These are phyloP conservation scores for Astrothelium macrocarpum DNA, from an alignment of 495 filamentous ascomycete genomes.

Conservation along the genomic window DNA sequence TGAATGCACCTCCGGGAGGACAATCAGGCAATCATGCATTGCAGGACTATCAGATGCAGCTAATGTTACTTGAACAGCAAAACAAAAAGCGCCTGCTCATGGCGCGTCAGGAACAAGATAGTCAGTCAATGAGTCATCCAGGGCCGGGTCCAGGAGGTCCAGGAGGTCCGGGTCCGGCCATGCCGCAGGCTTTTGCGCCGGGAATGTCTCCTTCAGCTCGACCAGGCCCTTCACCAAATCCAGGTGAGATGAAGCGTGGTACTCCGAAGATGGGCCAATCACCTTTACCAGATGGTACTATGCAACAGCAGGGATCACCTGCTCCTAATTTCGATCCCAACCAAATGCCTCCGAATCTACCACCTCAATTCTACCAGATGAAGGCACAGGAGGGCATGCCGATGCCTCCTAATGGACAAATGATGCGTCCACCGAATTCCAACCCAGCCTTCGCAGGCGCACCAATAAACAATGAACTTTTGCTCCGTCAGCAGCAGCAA, in stretches of 20 bases:
- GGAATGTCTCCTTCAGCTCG: slow-evolving; percentile 63
- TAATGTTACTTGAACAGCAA: slow-evolving; percentile 97
- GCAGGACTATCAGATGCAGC: slow-evolving; percentile 98
- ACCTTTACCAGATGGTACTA: slow-evolving; percentile 66
- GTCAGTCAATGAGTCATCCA: slow-evolving; percentile 44
- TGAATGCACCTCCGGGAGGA: slow-evolving; percentile 39
- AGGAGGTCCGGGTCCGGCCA: slow-evolving; percentile 33
- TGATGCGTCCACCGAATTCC: slow-evolving; percentile 76
- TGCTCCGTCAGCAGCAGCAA: slow-evolving; percentile 25
- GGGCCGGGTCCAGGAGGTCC: slow-evolving; percentile 46
- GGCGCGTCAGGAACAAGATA: slow-evolving; percentile 92
- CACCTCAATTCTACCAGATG: slow-evolving; percentile 41
- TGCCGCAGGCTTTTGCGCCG: slow-evolving; percentile 37
- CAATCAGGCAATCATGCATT: slow-evolving; percentile 78
- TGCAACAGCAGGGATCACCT: slow-evolving; percentile 72
- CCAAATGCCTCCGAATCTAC: slow-evolving; percentile 49
- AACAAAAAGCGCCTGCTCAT: slow-evolving; percentile 96
- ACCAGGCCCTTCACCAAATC: slow-evolving; percentile 72
- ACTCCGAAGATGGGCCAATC: slow-evolving; percentile 86
- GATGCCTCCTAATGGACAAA: slow-evolving; percentile 49
- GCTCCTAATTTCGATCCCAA: slow-evolving; percentile 62
- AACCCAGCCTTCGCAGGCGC: slow-evolving; percentile 59
- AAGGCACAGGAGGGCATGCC: slow-evolving; percentile 24
- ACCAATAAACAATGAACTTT: slow-evolving; percentile 53
- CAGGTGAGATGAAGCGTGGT: slow-evolving; percentile 76